Conservation (phyloP, 2,329 filamentous ascomycete genomes). For the Penicillium psychrosexuale region DNA sequence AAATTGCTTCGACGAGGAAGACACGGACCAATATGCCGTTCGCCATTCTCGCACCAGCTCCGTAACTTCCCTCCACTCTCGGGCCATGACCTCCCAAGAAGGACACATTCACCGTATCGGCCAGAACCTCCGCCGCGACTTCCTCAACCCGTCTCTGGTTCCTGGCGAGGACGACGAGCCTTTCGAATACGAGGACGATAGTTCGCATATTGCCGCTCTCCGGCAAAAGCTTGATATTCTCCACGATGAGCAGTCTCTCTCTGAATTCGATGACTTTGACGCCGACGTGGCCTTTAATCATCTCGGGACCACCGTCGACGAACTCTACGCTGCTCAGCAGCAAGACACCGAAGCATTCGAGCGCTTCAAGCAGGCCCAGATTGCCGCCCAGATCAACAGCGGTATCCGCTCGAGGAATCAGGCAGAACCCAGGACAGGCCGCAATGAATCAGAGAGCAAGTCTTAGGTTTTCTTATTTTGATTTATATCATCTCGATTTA, state of each 20-base stretch:
- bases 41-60: slow-evolving; percentile 59
- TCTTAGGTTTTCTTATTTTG: background rate
- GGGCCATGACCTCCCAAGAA: slow-evolving; percentile 65
- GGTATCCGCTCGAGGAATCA: slow-evolving; percentile 21
- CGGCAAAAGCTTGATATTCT: slow-evolving; percentile 45
- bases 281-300: slow-evolving; percentile 43
- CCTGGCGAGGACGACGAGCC: slow-evolving; percentile 34
- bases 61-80: slow-evolving; percentile 65
- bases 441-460: background rate
- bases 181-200: slow-evolving; percentile 22
- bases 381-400: slow-evolving; percentile 47
- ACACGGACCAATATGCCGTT: slow-evolving; percentile 43
- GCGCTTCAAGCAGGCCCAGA: slow-evolving; percentile 45
- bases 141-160: slow-evolving; percentile 52
- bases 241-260: slow-evolving; percentile 42
- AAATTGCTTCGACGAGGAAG: slow-evolving; percentile 40
- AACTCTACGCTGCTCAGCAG: slow-evolving; percentile 42
- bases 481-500: background rate
- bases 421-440: background rate
- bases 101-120: slow-evolving; percentile 67
- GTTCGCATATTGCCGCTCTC: slow-evolving; percentile 46
- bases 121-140: slow-evolving; percentile 62
- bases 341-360: slow-evolving; percentile 47
- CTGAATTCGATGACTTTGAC: slow-evolving; percentile 38
- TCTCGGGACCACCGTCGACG: slow-evolving; percentile 45